Base-by-base conservation (phyloP, 2,329 filamentous ascomycete species). In the Talaromyces piceae region DNA sequence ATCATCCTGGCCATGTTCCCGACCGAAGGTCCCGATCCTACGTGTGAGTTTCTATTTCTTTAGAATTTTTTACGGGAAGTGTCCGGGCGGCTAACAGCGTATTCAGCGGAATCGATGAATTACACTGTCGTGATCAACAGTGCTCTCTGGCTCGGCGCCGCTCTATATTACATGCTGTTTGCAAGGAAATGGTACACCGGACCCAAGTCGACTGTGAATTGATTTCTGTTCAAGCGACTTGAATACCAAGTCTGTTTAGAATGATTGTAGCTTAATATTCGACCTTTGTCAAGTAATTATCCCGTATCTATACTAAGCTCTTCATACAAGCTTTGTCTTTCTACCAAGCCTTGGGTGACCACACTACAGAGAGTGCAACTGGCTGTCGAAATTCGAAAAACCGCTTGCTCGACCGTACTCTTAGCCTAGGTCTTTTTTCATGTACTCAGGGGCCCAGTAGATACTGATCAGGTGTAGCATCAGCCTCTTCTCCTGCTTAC, bases 101-200 rank as follows among this genome's bases (percentile, higher is more conserved):
- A n/a, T 45, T n/a, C 46, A 71, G 68, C 71, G 0, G 55, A 73
- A 37, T 65, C 65, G 13, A 83, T 84, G 81, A 84, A 84, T 58
- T 84, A 83, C 59, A 82, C 80, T 0, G 73, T 82, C 2, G 80
- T 82, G 1, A 79, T 84, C 53, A 82, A 82, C 55, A 72, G 71
- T 28, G 74, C 75, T 3, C 75, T 84, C 1, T 84, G 81, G 81
- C 67, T 76, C 12, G 78, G 79, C 1, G 72, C 75, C 0, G 62
- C 81, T 57, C 46, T 69, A 1, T 83, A 83, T 62, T 83, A 82
- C 59, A 71, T 71, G 55, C 56, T 79, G 23, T 73, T 78, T 65
- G 80, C 79, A 5, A 68, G 73, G 50, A 82, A 81, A 61, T 82
- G 78, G 73, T 82, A 81, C 58, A 79, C 69, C 1, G 80, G 80